Percentiles rank a stretch among this genome's conserved stretches.
phyloP scores from a whole-genome alignment of 371 early-diverging fungal genomes.

The Massospora cicadina region DNA sequence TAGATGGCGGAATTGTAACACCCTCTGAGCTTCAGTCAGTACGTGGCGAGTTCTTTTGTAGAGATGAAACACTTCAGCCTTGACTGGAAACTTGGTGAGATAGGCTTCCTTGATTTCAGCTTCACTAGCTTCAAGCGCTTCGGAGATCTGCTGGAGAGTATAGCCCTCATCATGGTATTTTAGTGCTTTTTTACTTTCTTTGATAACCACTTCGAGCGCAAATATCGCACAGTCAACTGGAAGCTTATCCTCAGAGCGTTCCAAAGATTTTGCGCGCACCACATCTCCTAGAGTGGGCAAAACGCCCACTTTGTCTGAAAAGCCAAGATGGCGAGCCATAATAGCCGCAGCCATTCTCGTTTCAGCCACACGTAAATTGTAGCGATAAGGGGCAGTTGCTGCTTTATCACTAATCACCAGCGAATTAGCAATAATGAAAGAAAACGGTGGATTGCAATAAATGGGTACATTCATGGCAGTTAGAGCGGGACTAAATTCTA shows the following conservation, averaged over 20 bases:
- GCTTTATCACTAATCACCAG: slow-evolving; percentile 76
- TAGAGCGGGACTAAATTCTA: slow-evolving; percentile 69
- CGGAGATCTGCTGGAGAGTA: slow-evolving; percentile 40
- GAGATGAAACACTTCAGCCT: slow-evolving; percentile 53
- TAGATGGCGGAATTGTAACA: slow-evolving; percentile 50
- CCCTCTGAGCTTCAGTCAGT: slow-evolving; percentile 63
- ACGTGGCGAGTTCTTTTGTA: slow-evolving; percentile 69
- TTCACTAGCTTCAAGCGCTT: slow-evolving; percentile 28
- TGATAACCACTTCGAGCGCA: slow-evolving; percentile 6
- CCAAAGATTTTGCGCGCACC: slow-evolving; percentile 25
- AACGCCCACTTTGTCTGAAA: slow-evolving; percentile 21
- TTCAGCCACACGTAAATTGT: slow-evolving; percentile 91
- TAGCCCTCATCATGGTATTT: slow-evolving; percentile 25
- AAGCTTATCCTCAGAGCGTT: slow-evolving; percentile 13
- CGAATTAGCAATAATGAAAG: slow-evolving; percentile 83
- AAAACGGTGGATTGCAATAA: slow-evolving; percentile 28
- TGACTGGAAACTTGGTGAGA: slow-evolving; percentile 43
- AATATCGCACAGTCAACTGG: slow-evolving; percentile 22
- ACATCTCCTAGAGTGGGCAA: slow-evolving; percentile 42
- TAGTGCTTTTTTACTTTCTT: background rate
- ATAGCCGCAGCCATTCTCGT: slow-evolving; percentile 62
- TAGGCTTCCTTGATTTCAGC: slow-evolving; percentile 35
- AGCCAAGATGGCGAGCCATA: slow-evolving; percentile 32
- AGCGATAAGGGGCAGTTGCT: slow-evolving; percentile 69
- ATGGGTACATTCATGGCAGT: slow-evolving; percentile 40